Evolutionary conservation across 2,329 filamentous ascomycete species (phyloP).

Genomic region (Biscogniauxia mediterranea): DNA sequence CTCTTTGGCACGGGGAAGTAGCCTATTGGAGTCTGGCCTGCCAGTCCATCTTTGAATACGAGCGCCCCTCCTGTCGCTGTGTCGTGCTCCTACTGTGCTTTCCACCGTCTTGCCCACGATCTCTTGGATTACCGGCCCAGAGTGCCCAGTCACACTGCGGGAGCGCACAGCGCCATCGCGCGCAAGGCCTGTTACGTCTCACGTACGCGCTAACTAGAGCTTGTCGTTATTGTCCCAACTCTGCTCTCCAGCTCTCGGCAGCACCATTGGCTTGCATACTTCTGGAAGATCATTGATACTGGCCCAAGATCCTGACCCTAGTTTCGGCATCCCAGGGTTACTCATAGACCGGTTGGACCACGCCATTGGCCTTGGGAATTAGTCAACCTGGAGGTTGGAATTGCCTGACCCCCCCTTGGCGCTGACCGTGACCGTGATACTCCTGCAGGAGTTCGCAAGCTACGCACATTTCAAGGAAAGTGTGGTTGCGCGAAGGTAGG

Average conservation of each 20-base stretch:
- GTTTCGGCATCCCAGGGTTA: slow-evolving; percentile 24
- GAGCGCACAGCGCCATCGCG: slow-evolving; percentile 32
- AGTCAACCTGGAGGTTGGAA: slow-evolving; percentile 23
- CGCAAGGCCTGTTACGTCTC: slow-evolving; percentile 25
- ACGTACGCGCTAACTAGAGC: slow-evolving; percentile 29
- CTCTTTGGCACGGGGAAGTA: slow-evolving; percentile 34
- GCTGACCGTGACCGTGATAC: slow-evolving; percentile 23
- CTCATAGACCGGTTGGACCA: slow-evolving; percentile 26
- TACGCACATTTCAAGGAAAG: slow-evolving; percentile 21
- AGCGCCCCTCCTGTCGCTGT: slow-evolving; percentile 28
- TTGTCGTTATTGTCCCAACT: slow-evolving; percentile 24
- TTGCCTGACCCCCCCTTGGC: slow-evolving; percentile 16
- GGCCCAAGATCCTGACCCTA: slow-evolving; percentile 26
- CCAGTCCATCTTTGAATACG: slow-evolving; percentile 33
- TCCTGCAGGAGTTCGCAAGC: slow-evolving; percentile 30
- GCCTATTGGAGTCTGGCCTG: slow-evolving; percentile 34
- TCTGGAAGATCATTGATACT: slow-evolving; percentile 24
- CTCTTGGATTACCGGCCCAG: slow-evolving; percentile 25
- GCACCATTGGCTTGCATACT: slow-evolving; percentile 32
- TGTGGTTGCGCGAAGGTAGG: slow-evolving; percentile 33
- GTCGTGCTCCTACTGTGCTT: slow-evolving; percentile 27
- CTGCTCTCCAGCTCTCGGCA: slow-evolving; percentile 24
- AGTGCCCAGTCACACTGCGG: slow-evolving; percentile 33
- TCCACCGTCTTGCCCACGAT: slow-evolving; percentile 22
- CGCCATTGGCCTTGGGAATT: slow-evolving; percentile 15